phyloP scores from a whole-genome alignment of 2,329 filamentous ascomycete genomes.

The Sordariomycetes sp. region DNA sequence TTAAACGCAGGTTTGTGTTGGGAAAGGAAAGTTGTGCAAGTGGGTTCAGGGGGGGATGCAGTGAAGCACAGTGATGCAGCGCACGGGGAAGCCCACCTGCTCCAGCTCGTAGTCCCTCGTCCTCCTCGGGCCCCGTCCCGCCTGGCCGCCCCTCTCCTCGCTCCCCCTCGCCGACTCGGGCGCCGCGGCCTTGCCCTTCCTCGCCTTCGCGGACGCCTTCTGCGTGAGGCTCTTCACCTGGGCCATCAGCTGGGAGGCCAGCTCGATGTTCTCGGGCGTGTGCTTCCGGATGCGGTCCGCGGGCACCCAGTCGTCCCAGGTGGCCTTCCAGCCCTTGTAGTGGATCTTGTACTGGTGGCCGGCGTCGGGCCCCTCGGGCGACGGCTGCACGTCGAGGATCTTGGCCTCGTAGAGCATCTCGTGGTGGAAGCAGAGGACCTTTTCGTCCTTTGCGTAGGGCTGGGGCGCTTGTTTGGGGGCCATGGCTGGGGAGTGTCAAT shows the following conservation, averaged over 20 bases:
- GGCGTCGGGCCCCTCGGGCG: constrained; percentile 48
- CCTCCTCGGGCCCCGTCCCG: constrained; percentile 59
- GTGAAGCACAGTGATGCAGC: background rate
- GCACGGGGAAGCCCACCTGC: constrained; percentile 46
- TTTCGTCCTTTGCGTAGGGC: constrained; percentile 68
- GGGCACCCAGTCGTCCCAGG: constrained; percentile 98
- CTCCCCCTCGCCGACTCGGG: constrained; percentile 65
- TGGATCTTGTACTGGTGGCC: constrained; percentile 85
- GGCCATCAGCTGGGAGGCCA: constrained; percentile 63
- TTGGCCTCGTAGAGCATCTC: constrained; percentile 97
- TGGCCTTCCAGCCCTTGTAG: constrained; percentile 99
- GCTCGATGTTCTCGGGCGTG: constrained; percentile 87
- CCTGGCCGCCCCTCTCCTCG: constrained; percentile 57
- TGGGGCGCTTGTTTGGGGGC: constrained; percentile 30
- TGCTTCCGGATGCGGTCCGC: constrained; percentile 90
- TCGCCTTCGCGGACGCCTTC: constrained; percentile 31
- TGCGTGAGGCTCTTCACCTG: constrained; percentile 53
- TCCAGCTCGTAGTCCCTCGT: constrained; percentile 75
- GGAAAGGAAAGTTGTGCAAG: background rate
- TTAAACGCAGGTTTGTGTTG: background rate
- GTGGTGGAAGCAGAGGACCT: constrained; percentile 92
- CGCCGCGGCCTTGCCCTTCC: constrained; percentile 34
- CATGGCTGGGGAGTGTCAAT: background rate
- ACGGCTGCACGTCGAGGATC: constrained; percentile 66
- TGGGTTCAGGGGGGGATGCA: background rate